Evolutionary conservation across 2,329 filamentous ascomycete genomes (phyloP), one percentile per base, ranked within the genome.

Genomic region (Lecanicillium sp.): DNA sequence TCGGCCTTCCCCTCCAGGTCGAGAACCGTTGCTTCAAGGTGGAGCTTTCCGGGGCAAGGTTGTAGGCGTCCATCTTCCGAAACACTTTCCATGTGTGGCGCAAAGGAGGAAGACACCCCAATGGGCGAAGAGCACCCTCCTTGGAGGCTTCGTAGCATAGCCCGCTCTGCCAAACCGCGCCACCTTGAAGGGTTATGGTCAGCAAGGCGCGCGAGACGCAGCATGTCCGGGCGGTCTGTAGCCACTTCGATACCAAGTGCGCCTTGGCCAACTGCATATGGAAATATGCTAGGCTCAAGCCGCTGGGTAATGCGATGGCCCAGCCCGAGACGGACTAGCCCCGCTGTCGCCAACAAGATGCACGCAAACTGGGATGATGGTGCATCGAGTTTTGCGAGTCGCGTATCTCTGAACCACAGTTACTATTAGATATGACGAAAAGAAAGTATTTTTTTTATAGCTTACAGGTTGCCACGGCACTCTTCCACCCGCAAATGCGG

Each of bases 71-170:
- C 22, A 25, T 6, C 11, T 25, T 25, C 22, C n/a, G n/a, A n/a
- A n/a, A n/a, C n/a, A n/a, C n/a, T n/a, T 25, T 25, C 22, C 7
- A 11, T 11, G 22, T 25, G 6, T 25, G 22, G 22, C 10, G 25
- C 29, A 15, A 29, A 37, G 27, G 22, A 36, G 14, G 27, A 29
- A 10, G 13, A 38, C 8, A 40, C 35, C 14, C 43, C 44, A 27
- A 46, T 36, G n/a, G 41, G 41, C 10, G 44, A 46, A n/a, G 44
- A 46, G 29, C 44, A 46, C 28, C 44, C 41, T 14, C 44, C 41
- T 27, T 46, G 44, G 10, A 46, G 41, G 8, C n/a, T 44, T 12
- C 44, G 41, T 17, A 46, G 38, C 44, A 46, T 44, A 11, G 41
- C 36, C 17, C 44, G 27, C 20, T 46, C 44, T 4, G 41, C 44